Conservation (phyloP, 2,329 filamentous ascomycete species). For the Alternaria viburni region DNA sequence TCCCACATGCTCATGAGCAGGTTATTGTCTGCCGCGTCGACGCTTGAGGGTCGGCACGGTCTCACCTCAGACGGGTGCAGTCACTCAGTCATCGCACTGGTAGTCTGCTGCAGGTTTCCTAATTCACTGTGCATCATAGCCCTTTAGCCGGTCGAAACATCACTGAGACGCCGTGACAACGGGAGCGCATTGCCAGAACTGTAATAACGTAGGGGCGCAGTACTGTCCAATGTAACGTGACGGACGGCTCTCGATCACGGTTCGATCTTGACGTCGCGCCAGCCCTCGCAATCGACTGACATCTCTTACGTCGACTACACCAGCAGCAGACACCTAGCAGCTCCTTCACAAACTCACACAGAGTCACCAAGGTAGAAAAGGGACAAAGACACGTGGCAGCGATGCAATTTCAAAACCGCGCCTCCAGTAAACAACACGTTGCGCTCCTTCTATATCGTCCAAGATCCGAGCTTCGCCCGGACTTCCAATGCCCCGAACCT, state of each 20-base stretch:
- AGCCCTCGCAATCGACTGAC: neutral
- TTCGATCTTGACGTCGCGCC: neutral
- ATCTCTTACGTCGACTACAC: neutral
- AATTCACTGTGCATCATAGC: neutral
- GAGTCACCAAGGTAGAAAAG: neutral
- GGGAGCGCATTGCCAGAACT: neutral
- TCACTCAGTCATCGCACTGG: neutral
- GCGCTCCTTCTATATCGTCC: neutral
- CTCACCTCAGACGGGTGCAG: constrained; percentile 14
- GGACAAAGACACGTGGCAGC: neutral
- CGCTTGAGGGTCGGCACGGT: constrained; percentile 12
- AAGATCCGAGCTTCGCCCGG: neutral
- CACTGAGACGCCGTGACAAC: neutral
- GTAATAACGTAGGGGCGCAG: neutral
- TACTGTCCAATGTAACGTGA: neutral
- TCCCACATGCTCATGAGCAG: neutral
- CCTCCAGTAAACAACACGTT: neutral
- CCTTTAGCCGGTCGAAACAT: neutral
- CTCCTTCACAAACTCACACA: neutral
- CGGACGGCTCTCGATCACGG: neutral
- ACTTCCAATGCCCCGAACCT: neutral
- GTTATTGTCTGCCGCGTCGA: neutral
- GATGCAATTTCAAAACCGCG: neutral
- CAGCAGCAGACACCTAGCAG: neutral
- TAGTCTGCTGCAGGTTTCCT: neutral